phyloP scores from a whole-genome alignment of 202 grass and related monocot species.

The Tripidium arundinaceum region DNA sequence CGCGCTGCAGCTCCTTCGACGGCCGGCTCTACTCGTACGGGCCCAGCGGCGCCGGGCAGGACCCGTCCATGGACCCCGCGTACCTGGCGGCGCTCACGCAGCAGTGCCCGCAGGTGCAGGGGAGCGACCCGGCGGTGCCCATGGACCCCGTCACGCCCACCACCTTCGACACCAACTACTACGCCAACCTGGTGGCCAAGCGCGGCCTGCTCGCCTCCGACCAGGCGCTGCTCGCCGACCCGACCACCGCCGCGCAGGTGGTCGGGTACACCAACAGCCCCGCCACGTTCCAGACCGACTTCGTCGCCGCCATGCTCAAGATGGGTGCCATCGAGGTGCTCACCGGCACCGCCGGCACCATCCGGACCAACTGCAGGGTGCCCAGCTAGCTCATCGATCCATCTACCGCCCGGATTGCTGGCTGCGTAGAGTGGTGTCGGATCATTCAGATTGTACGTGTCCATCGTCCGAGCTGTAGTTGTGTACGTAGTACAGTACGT shows the following conservation, averaged over 20 bases:
- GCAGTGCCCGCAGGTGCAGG: conserved; percentile 48
- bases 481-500: background rate
- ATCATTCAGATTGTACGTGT: background rate
- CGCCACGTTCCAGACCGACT: conserved; percentile 45
- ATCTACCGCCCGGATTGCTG: too few species aligned
- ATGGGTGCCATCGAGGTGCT: conserved; percentile 61
- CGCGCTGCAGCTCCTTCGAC: conserved; percentile 70
- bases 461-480: background rate
- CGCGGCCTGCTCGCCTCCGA: conserved; percentile 72
- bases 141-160: conserved; percentile 63
- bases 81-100: conserved; percentile 44
- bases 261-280: conserved; percentile 36
- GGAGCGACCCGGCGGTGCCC: conserved; percentile 9
- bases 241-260: conserved; percentile 39
- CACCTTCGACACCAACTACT: conserved; percentile 76
- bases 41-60: conserved; percentile 26
- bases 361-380: conserved; percentile 65
- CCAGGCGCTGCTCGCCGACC: conserved; percentile 49
- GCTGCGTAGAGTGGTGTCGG: background rate
- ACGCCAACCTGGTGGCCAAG: conserved; percentile 37
- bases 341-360: conserved; percentile 43
- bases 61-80: conserved; percentile 59
- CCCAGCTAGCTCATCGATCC: background rate
- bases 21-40: conserved; percentile 57
- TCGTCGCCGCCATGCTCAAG: conserved; percentile 64